These are phyloP conservation scores for Malassezia cuniculi DNA, from an alignment of 1,284 basidiomycete genomes.

Conservation along the genomic window DNA sequence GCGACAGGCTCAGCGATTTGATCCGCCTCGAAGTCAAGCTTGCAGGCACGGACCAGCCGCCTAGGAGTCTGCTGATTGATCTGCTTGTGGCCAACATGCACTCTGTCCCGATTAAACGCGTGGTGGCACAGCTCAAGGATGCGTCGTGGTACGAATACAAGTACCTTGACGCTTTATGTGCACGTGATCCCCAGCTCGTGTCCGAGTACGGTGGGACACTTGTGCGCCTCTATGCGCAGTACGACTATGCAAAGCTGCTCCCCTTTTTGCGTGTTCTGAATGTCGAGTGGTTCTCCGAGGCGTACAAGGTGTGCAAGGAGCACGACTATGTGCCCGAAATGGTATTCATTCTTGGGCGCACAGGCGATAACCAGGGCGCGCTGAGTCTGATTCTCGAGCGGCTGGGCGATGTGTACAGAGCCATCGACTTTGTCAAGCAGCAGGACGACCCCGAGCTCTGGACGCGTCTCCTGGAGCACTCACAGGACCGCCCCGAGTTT, in stretches of 20 bases:
- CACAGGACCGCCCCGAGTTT: constrained; percentile 82
- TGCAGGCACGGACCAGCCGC: constrained; percentile 43
- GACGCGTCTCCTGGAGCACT: constrained; percentile 88
- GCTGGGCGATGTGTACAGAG: constrained; percentile 69
- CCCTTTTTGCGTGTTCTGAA: constrained; percentile 73
- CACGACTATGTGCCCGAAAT: constrained; percentile 84
- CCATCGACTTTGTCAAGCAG: constrained; percentile 96
- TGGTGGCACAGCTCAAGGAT: constrained; percentile 69
- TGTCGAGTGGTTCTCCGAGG: constrained; percentile 83
- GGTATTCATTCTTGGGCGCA: constrained; percentile 90
- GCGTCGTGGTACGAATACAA: constrained; percentile 74
- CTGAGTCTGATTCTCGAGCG: constrained; percentile 88
- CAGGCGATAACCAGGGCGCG: constrained; percentile 93
- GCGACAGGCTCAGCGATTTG: constrained; percentile 78
- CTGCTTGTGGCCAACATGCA: constrained; percentile 87
- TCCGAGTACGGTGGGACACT: constrained; percentile 72
- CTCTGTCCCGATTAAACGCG: constrained; percentile 66
- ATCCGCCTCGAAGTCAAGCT: constrained; percentile 89
- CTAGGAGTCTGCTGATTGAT: constrained; percentile 54
- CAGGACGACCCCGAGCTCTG: constrained; percentile 94
- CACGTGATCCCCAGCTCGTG: constrained; percentile 69
- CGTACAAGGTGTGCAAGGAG: constrained; percentile 72
- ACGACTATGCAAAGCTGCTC: constrained; percentile 63
- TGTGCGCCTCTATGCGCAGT: constrained; percentile 75
- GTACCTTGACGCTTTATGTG: constrained; percentile 81